phyloP scores from a whole-genome alignment of 768 basidiomycete species.

The Termitomyces sp. region DNA sequence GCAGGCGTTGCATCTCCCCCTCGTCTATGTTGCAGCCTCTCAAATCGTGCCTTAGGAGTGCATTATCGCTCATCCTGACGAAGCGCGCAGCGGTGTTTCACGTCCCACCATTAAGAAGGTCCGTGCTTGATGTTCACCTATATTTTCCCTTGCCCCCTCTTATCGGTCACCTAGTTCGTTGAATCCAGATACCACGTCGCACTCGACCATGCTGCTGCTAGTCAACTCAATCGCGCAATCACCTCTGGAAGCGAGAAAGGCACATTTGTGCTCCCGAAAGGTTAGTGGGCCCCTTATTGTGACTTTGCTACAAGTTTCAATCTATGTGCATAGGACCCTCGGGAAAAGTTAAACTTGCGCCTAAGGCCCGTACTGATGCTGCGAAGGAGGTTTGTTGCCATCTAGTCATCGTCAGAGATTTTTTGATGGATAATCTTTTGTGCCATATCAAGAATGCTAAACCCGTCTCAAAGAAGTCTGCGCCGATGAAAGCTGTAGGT shows the following conservation, averaged over 20 bases:
- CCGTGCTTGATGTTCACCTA: constrained; percentile 12
- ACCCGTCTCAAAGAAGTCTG: constrained; percentile 35
- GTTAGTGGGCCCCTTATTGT: constrained; percentile 17
- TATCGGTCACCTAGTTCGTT: constrained; percentile 50
- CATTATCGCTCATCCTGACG: constrained; percentile 65
- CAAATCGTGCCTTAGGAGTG: constrained; percentile 43
- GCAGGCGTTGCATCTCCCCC: not conserved
- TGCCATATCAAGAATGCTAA: constrained; percentile 29
- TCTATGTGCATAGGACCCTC: constrained; percentile 20
- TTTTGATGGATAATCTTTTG: not conserved
- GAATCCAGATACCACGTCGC: constrained; percentile 79
- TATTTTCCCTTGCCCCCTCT: constrained; percentile 9
- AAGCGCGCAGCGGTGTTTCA: constrained; percentile 71
- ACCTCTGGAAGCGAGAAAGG: constrained; percentile 42
- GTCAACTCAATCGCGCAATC: constrained; percentile 81
- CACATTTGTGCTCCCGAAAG: constrained; percentile 45
- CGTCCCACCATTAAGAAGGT: constrained; percentile 80
- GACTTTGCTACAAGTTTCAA: constrained; percentile 4
- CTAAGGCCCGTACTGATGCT: constrained; percentile 55
- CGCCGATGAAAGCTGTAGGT: constrained; percentile 16
- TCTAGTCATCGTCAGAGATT: not conserved
- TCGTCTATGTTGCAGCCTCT: constrained; percentile 10
- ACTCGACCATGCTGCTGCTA: constrained; percentile 64
- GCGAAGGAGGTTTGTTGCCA: constrained; percentile 39
- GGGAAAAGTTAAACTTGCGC: constrained; percentile 38